Base-by-base conservation (phyloP, 345 rosid genomes). In the Moricandia moricandioides region DNA sequence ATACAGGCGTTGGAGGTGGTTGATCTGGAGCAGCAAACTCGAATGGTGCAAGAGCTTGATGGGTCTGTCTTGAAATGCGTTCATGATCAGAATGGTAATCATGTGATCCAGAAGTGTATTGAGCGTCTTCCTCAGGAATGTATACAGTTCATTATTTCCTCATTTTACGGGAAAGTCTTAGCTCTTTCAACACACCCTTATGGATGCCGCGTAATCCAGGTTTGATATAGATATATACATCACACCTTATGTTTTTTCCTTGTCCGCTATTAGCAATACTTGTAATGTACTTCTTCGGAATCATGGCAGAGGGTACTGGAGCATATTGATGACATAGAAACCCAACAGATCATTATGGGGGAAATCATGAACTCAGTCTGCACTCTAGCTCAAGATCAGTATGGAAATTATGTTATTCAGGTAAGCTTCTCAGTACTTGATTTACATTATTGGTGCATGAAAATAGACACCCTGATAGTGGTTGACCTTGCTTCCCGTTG, bases 151-250 rank as follows among this genome's bases (percentile, higher is more conserved):
- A 89, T 95, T 31, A 85, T 90, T 64, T 88, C 99, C 4, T 78
- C 96, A n/a, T 95, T 95, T 66, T 87, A 84, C 21, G 97, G 91
- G 78, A 92, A 92, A 87, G 97, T 90, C 65, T 84, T 88, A 72
- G 73, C 85, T 37, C 97, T 95, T 83, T 95, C 99, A 51, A 83
- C 88, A 61, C 99, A 95, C 73, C 97, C 99, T 69, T 95, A 95
- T 62, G 99, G 99, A n/a, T 92, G 99, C 80, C 97, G 97, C 51
- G 97, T 95, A 37, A 92, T 95, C 71, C 98, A 95, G 97, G 99
- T 90, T 51, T 40, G 73, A 45, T 5, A 45, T 45, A 54, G 24
- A 56, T 39, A 60, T 12, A 18, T 16, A 49, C 10, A 49, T 49
- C n/a, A 67, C 52, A 39, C 45, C 66, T 31, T 59, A 37, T 10